Evolutionary conservation across 306 rosid genomes (phyloP).

Genomic region (Dryas alaskensis): DNA sequence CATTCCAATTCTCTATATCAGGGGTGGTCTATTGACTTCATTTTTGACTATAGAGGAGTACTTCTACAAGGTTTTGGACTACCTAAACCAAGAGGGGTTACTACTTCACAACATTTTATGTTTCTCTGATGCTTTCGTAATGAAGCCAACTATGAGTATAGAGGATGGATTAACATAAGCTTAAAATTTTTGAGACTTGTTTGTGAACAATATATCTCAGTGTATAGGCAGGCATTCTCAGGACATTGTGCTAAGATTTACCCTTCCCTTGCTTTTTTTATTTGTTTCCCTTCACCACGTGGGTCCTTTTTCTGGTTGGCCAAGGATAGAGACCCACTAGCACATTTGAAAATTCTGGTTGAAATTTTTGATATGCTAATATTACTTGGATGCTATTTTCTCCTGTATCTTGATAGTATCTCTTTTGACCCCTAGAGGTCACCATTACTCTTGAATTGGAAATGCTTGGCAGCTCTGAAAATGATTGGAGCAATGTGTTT

Average conservation of each 20-base stretch:
- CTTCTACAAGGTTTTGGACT: constrained; percentile 45
- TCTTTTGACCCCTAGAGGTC: background rate
- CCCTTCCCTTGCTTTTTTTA: constrained; percentile 21
- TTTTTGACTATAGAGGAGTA: constrained; percentile 49
- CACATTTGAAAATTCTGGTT: constrained; percentile 11
- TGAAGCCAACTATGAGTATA: constrained; percentile 34
- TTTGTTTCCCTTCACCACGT: constrained; percentile 7
- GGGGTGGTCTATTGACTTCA: constrained; percentile 46
- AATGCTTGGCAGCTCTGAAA: too few relatives aligned
- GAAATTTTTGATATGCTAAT: constrained; percentile 15
- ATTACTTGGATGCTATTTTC: background rate
- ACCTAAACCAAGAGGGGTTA: constrained; percentile 41
- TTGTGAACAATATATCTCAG: constrained; percentile 32
- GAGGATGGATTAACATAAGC: constrained; percentile 43
- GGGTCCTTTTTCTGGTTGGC: constrained; percentile 23
- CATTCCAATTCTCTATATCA: constrained; percentile 43
- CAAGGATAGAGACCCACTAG: constrained; percentile 8
- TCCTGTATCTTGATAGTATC: background rate
- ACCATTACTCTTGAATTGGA: too few relatives aligned
- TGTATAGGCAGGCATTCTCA: constrained; percentile 39
- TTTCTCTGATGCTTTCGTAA: constrained; percentile 36
- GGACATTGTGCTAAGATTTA: constrained; percentile 22
- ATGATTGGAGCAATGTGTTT: too few relatives aligned
- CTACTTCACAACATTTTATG: constrained; percentile 16
- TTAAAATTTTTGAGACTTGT: constrained; percentile 60